A percentile compares a stretch with the other conserved stretches of the same genome.
Conservation (phyloP, 169 alveolate species). For the Theileria equi region DNA sequence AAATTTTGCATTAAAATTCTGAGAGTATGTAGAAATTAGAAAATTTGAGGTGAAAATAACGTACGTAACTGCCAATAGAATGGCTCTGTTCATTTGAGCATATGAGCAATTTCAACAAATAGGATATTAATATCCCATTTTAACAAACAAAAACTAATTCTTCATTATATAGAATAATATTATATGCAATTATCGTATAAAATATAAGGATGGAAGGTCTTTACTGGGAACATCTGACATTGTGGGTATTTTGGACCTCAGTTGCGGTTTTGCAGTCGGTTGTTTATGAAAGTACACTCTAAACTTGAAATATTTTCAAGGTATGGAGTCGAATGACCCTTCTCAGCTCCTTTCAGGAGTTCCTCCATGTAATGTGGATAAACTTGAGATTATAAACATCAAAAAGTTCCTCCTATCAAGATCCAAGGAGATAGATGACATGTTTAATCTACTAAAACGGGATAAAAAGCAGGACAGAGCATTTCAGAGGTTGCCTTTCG, state of each 20-base stretch:
- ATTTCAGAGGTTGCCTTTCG: slow-evolving; percentile 85
- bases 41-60: background rate
- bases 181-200: no score
- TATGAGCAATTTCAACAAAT: no score
- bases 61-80: background rate
- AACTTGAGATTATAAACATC: slow-evolving; percentile 57
- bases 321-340: background rate
- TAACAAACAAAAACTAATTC: background rate
- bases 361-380: slow-evolving; percentile 45
- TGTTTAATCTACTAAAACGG: slow-evolving; percentile 21
- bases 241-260: no score
- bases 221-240: no score
- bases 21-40: background rate
- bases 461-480: slow-evolving; percentile 67
- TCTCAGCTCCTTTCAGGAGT: slow-evolving; percentile 39
- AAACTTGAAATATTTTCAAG: background rate
- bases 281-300: background rate
- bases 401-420: slow-evolving; percentile 52
- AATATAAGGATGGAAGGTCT: no score
- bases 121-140: background rate
- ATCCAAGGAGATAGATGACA: slow-evolving; percentile 44
- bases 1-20: background rate
- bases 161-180: background rate
- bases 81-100: slow-evolving; percentile 8
- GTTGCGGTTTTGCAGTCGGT: no score